Percentiles rank a stretch among this genome's conserved stretches.
phyloP scores from a whole-genome alignment of 2,329 filamentous ascomycete genomes.

The Colletotrichum lindemuthianum region DNA sequence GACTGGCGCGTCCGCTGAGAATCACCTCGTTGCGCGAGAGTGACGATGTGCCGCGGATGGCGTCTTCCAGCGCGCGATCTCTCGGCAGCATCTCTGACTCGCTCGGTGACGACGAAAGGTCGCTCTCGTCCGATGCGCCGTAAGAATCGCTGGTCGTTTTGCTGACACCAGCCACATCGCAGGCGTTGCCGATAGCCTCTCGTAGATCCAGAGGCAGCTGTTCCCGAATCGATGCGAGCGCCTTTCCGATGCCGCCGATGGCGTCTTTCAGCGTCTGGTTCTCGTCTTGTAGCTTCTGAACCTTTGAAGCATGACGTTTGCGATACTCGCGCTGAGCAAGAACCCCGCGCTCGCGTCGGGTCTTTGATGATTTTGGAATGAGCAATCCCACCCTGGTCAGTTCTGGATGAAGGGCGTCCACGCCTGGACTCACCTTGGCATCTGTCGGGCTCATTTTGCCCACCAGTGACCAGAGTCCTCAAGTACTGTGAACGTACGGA shows the following conservation, averaged over 20 bases:
- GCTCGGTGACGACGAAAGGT: too few relatives aligned
- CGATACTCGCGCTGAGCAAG: slow-evolving; percentile 40
- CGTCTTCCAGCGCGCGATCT: neutral
- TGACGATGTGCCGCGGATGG: neutral
- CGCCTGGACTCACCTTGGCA: neutral
- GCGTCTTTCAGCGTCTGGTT: slow-evolving; percentile 32
- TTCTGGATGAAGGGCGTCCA: neutral
- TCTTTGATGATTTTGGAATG: slow-evolving; percentile 8
- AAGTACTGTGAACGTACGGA: neutral
- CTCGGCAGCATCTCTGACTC: neutral
- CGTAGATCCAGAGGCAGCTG: neutral
- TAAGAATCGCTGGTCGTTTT: neutral
- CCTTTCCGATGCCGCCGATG: slow-evolving; percentile 23
- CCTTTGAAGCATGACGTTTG: slow-evolving; percentile 38
- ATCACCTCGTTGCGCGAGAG: neutral
- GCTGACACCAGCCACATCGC: slow-evolving; percentile 10
- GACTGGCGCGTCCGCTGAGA: slow-evolving; percentile 8
- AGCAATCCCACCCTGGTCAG: neutral
- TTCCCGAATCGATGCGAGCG: neutral
- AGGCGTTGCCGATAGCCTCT: slow-evolving; percentile 5
- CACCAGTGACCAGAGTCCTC: neutral
- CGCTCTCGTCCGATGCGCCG: too few relatives aligned
- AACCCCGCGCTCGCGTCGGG: slow-evolving; percentile 37
- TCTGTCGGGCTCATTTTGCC: slow-evolving; percentile 1
- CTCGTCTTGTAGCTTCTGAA: slow-evolving; percentile 37